Evolutionary conservation across 371 early-diverging fungal species (phyloP).

Genomic region (Mortierella sp.): DNA sequence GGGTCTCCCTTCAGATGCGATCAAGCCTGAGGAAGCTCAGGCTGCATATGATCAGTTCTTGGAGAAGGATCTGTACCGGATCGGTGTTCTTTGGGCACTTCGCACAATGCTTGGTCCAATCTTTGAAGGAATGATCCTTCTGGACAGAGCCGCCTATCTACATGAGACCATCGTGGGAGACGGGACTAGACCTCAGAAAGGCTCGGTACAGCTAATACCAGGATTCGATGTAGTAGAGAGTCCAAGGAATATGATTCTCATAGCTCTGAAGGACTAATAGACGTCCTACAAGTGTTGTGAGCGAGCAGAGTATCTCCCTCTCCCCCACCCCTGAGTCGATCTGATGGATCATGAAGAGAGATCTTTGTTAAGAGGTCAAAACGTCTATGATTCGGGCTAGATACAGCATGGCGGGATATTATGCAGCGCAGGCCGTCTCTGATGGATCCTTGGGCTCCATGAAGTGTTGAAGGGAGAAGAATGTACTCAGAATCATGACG

Average conservation of each 20-base stretch:
- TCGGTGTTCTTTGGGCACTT: conserved; percentile 85
- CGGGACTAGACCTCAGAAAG: conserved; percentile 4
- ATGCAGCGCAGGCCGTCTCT: conserved; percentile 21
- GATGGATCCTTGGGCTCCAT: conserved; percentile 28
- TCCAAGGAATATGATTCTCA: conserved; percentile 50
- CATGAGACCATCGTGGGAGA: conserved; percentile 55
- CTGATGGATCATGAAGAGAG: no score
- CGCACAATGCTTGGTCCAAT: conserved; percentile 78
- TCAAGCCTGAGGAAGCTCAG: conserved; percentile 59
- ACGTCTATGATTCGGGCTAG: no score
- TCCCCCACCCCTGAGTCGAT: no score
- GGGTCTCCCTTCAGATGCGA: conserved; percentile 56
- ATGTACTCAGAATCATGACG: conserved; percentile 76
- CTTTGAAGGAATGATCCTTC: conserved; percentile 79
- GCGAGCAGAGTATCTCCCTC: no score
- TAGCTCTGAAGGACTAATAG: conserved; percentile 38
- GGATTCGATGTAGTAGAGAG: conserved; percentile 53
- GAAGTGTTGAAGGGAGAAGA: conserved; percentile 52
- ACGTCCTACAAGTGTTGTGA: no score
- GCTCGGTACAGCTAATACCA: conserved; percentile 37
- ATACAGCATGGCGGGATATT: background rate
- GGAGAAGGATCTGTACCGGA: conserved; percentile 62
- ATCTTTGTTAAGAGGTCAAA: no score
- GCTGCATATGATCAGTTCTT: conserved; percentile 51
- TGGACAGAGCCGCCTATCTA: conserved; percentile 80